These are phyloP conservation scores for Diaporthe sp. DNA, from an alignment of 2,329 filamentous ascomycete genomes.

Conservation along the genomic window DNA sequence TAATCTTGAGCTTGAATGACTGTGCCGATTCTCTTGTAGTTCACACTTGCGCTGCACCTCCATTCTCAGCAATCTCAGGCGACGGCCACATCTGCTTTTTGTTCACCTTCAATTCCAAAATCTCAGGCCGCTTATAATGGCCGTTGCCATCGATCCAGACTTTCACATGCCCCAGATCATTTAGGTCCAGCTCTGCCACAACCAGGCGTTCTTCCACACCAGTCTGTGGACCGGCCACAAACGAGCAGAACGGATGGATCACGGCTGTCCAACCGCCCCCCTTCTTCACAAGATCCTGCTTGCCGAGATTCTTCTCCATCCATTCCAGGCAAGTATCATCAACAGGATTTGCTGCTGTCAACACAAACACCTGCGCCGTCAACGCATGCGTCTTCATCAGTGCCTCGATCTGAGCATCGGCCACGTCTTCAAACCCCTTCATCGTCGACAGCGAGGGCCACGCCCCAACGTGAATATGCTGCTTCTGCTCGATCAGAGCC, in stretches of 20 bases:
- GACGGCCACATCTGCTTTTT: constrained; percentile 19
- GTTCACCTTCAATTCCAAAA: constrained; percentile 41
- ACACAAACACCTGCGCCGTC: constrained; percentile 58
- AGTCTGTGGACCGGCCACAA: constrained; percentile 46
- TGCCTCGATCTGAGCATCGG: constrained; percentile 59
- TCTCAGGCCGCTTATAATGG: constrained; percentile 47
- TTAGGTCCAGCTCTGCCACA: constrained; percentile 45
- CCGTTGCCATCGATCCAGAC: constrained; percentile 47
- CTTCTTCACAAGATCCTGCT: constrained; percentile 45
- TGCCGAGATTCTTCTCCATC: constrained; percentile 48
- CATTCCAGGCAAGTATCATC: constrained; percentile 56
- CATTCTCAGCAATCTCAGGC: neutral
- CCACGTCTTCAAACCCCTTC: constrained; percentile 53
- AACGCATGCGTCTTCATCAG: constrained; percentile 60
- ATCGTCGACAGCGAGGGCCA: constrained; percentile 49
- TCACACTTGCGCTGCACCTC: neutral
- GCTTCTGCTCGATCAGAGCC: constrained; percentile 46
- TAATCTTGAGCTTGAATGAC: neutral
- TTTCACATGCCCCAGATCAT: constrained; percentile 45
- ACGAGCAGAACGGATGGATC: constrained; percentile 47
- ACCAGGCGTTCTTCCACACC: constrained; percentile 44
- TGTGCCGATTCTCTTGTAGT: neutral
- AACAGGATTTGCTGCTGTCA: constrained; percentile 56
- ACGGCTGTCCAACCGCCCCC: constrained; percentile 49
- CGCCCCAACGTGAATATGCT: constrained; percentile 47